Percentiles rank a stretch among this genome's conserved stretches.
These are phyloP conservation scores for Puccinia horiana DNA, from an alignment of 1,284 basidiomycete species.

Conservation along the genomic window DNA sequence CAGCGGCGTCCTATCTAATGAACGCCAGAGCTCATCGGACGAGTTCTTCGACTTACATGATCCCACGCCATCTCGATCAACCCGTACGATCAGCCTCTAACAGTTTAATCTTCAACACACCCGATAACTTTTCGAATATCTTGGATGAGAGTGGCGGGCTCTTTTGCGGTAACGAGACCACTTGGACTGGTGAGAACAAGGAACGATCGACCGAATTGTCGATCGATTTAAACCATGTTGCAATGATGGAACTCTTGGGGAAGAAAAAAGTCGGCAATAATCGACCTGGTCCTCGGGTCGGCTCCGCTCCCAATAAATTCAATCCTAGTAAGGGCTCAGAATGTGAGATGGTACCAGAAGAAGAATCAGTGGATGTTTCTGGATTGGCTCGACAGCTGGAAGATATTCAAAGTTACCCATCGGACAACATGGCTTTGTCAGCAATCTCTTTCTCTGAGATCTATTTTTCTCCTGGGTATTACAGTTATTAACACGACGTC, in stretches of 20 bases:
- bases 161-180: slow-evolving; percentile 28
- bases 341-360: background rate
- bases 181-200: slow-evolving; percentile 1
- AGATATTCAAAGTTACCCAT: background rate
- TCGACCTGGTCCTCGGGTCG: background rate
- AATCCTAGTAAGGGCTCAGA: background rate
- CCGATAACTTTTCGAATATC: slow-evolving; percentile 38
- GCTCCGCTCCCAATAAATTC: background rate
- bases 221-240: slow-evolving; percentile 36
- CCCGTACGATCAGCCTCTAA: background rate
- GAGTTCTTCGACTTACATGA: background rate
- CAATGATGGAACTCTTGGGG: slow-evolving; percentile 34
- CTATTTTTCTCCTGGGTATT: background rate
- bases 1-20: background rate
- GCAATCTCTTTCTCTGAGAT: background rate
- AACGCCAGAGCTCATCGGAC: background rate
- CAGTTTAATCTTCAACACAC: slow-evolving; percentile 15
- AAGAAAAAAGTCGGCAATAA: slow-evolving; percentile 5
- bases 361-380: slow-evolving; percentile 29
- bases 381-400: slow-evolving; percentile 18
- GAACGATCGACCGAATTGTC: slow-evolving; percentile 34
- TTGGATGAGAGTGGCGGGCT: slow-evolving; percentile 37
- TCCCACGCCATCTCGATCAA: background rate
- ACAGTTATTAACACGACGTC: background rate
- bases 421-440: slow-evolving; percentile 20